A percentile compares a stretch with the other conserved stretches of the same genome.
Conservation (phyloP, 1,139 yeast species). For the Geotrichum bryndzae region DNA sequence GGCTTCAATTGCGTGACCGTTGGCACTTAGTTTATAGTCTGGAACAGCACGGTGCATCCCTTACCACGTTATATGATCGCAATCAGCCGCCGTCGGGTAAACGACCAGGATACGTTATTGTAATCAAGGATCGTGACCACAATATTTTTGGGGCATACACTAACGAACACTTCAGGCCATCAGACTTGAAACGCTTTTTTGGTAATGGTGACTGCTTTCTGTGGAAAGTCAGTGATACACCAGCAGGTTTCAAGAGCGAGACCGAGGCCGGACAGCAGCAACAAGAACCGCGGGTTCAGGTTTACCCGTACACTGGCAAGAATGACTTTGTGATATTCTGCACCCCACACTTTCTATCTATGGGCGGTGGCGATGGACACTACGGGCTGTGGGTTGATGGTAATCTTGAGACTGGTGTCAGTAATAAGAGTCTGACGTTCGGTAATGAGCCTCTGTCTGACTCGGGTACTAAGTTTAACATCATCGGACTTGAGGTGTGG, state of each 20-base stretch:
- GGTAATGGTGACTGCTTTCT: conserved; percentile 95
- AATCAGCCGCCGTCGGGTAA: conserved; percentile 36
- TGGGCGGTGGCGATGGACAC: conserved; percentile 92
- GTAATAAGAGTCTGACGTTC: conserved; percentile 74
- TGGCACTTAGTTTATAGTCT: conserved; percentile 78
- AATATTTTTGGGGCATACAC: conserved; percentile 75
- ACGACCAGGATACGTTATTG: conserved; percentile 64
- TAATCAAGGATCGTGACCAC: conserved; percentile 57
- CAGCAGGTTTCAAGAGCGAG: conserved; percentile 13
- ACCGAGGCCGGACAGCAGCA: not conserved
- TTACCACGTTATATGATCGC: conserved; percentile 60
- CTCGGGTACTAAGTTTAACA: conserved; percentile 57
- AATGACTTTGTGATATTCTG: conserved; percentile 85
- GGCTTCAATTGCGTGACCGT: conserved; percentile 66
- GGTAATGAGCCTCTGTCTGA: conserved; percentile 76
- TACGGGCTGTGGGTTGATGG: conserved; percentile 89
- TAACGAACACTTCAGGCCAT: conserved; percentile 67
- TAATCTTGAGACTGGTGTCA: conserved; percentile 66
- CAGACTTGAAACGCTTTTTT: conserved; percentile 54
- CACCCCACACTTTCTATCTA: conserved; percentile 66
- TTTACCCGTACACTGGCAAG: conserved; percentile 81
- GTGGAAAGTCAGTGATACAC: conserved; percentile 50
- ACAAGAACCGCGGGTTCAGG: conserved; percentile 42
- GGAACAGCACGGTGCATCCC: conserved; percentile 87
- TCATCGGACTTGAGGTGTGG: conserved; percentile 85